Evolutionary conservation across 2,329 filamentous ascomycete species (phyloP).

Genomic region (Ceratocystis smalleyi): DNA sequence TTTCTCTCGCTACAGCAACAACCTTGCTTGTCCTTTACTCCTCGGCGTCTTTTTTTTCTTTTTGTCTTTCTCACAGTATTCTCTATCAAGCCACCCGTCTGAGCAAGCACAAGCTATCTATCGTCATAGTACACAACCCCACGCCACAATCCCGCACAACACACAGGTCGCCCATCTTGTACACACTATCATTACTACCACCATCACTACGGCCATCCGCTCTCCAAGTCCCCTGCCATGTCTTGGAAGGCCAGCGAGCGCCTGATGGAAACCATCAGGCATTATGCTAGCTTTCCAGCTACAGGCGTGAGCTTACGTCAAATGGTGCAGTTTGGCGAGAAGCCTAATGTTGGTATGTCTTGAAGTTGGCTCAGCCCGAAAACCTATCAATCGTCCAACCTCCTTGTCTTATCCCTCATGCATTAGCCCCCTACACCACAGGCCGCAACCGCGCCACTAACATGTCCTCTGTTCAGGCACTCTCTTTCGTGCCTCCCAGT

Average conservation of each 20-base stretch:
- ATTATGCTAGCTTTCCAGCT: constrained; percentile 92
- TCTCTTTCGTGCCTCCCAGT: constrained; percentile 92
- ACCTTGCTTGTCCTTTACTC: not conserved
- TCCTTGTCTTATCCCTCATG: not conserved
- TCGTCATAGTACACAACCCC: not conserved
- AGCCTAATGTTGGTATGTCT: constrained; percentile 65
- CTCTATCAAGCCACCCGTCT: not conserved
- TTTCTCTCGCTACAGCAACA: not conserved
- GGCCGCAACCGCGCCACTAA: not conserved
- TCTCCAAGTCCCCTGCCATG: constrained; percentile 40
- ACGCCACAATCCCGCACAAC: not conserved
- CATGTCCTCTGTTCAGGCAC: constrained; percentile 45
- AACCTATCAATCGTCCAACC: not conserved
- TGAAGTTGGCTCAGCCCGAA: not conserved
- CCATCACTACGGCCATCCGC: not conserved
- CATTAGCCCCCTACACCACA: not conserved
- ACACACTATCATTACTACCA: not conserved
- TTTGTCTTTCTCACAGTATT: not conserved
- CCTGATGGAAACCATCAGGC: constrained; percentile 92
- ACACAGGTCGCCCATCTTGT: not conserved
- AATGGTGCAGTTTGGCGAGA: constrained; percentile 98
- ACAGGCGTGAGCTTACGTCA: constrained; percentile 92
- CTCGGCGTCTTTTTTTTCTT: not conserved
- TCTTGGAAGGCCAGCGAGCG: constrained; percentile 83
- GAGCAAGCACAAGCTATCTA: not conserved